Conservation (phyloP, 2,329 filamentous ascomycete genomes). For the Esteya vermicola region DNA sequence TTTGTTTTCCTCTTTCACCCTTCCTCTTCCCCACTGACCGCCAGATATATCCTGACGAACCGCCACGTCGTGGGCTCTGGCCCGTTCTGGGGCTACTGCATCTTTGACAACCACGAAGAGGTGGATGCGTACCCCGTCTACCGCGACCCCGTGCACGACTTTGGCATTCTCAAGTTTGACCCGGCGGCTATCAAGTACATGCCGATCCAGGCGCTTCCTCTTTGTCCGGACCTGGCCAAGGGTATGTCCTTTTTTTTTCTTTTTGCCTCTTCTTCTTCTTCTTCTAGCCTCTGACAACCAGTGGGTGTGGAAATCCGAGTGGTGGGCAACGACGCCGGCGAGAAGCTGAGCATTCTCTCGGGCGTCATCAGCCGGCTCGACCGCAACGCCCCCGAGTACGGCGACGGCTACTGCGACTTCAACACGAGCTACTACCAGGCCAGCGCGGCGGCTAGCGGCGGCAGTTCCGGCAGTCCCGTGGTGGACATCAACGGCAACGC, state of each 20-base stretch:
- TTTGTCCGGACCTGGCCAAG: constrained; percentile 75
- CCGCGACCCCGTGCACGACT: constrained; percentile 95
- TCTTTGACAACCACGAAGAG: constrained; percentile 97
- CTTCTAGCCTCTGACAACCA: too few relatives aligned
- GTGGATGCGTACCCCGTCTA: constrained; percentile 95
- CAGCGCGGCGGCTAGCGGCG: constrained; percentile 88
- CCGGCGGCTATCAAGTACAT: constrained; percentile 96
- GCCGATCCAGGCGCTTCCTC: constrained; percentile 64
- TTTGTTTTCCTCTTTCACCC: too few relatives aligned
- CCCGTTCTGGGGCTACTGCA: constrained; percentile 94
- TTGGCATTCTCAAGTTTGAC: constrained; percentile 92
- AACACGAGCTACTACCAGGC: constrained; percentile 95
- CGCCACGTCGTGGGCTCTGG: constrained; percentile 89
- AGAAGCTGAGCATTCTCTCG: constrained; percentile 95
- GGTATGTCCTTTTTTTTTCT: constrained; percentile 19
- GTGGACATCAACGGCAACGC: constrained; percentile 90
- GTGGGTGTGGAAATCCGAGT: constrained; percentile 93
- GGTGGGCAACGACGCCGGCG: constrained; percentile 94
- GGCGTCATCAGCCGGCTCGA: constrained; percentile 94
- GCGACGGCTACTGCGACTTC: constrained; percentile 96
- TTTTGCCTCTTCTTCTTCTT: neutral
- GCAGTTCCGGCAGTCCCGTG: constrained; percentile 95
- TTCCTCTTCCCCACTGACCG: neutral
- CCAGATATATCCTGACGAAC: constrained; percentile 67
- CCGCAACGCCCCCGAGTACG: constrained; percentile 93